phyloP scores from a whole-genome alignment of 345 rosid genomes.

The Salix dunnii region DNA sequence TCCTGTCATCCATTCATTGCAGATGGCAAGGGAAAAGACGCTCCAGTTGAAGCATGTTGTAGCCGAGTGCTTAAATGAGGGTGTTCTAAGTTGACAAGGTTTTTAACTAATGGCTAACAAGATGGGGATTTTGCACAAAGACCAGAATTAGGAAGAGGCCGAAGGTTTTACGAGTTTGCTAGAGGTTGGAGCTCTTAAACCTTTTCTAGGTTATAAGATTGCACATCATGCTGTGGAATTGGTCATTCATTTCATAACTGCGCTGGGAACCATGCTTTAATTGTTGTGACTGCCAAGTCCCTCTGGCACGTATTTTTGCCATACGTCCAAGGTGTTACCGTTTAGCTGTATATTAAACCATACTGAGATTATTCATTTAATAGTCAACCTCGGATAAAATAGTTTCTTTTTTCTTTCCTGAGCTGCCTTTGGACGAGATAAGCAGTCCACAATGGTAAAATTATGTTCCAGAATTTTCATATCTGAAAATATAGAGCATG shows the following conservation, averaged over 20 bases:
- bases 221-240: neutral
- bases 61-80: slow-evolving; percentile 56
- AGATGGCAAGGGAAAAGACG: slow-evolving; percentile 72
- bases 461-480: neutral
- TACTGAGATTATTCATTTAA: neutral
- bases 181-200: neutral
- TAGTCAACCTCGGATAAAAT: neutral
- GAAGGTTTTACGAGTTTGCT: neutral
- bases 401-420: neutral
- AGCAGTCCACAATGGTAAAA: neutral
- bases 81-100: slow-evolving; percentile 28
- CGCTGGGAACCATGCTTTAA: neutral
- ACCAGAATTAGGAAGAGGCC: neutral
- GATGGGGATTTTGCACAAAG: neutral
- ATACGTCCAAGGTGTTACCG: neutral
- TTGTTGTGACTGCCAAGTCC: neutral
- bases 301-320: neutral
- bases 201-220: neutral
- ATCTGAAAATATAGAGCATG: neutral
- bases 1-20: slow-evolving; percentile 29
- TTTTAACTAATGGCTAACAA: neutral
- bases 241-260: neutral
- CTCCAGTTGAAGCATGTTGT: slow-evolving; percentile 53
- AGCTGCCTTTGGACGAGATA: neutral
- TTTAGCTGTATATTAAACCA: neutral